Evolutionary conservation across 768 basidiomycete species (phyloP).

Genomic region (Hygrophorus russula): DNA sequence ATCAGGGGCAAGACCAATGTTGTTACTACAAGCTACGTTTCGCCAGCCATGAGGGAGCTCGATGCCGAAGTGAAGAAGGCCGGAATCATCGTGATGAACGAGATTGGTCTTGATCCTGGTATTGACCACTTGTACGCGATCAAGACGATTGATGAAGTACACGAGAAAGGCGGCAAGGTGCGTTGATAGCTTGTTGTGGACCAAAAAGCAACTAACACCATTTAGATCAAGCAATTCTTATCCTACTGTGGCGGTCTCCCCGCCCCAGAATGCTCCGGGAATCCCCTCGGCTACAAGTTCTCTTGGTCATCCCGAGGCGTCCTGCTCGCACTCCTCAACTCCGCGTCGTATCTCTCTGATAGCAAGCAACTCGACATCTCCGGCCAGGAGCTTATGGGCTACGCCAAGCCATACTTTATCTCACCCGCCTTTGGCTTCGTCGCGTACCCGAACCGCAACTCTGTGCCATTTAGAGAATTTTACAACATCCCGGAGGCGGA

Average conservation of each 20-base stretch:
- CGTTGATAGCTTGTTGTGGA: slow-evolving; percentile 5
- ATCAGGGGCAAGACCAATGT: slow-evolving; percentile 86
- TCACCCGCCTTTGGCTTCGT: slow-evolving; percentile 94
- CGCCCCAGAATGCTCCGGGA: slow-evolving; percentile 81
- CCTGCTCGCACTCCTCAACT: slow-evolving; percentile 88
- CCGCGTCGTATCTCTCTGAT: slow-evolving; percentile 66
- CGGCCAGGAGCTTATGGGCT: slow-evolving; percentile 79
- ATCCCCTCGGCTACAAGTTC: slow-evolving; percentile 98
- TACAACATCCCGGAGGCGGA: slow-evolving; percentile 93
- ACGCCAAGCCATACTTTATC: slow-evolving; percentile 91
- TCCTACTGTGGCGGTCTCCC: slow-evolving; percentile 97
- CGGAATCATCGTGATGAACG: slow-evolving; percentile 92
- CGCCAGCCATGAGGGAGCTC: slow-evolving; percentile 80
- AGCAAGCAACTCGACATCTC: slow-evolving; percentile 55
- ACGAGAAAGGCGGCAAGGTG: slow-evolving; percentile 90
- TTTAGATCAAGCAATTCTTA: slow-evolving; percentile 77
- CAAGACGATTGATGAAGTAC: slow-evolving; percentile 90
- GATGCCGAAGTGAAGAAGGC: slow-evolving; percentile 74
- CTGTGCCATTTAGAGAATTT: slow-evolving; percentile 78
- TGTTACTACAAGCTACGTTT: slow-evolving; percentile 94
- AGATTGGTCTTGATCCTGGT: slow-evolving; percentile 95
- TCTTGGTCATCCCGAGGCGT: slow-evolving; percentile 97
- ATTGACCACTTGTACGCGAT: slow-evolving; percentile 91
- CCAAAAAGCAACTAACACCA: not conserved
- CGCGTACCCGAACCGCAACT: slow-evolving; percentile 95